A percentile compares a stretch with the other conserved stretches of the same genome.
These are phyloP conservation scores for Neurospora sp. DNA, from an alignment of 2,329 filamentous ascomycete species.

Conservation along the genomic window DNA sequence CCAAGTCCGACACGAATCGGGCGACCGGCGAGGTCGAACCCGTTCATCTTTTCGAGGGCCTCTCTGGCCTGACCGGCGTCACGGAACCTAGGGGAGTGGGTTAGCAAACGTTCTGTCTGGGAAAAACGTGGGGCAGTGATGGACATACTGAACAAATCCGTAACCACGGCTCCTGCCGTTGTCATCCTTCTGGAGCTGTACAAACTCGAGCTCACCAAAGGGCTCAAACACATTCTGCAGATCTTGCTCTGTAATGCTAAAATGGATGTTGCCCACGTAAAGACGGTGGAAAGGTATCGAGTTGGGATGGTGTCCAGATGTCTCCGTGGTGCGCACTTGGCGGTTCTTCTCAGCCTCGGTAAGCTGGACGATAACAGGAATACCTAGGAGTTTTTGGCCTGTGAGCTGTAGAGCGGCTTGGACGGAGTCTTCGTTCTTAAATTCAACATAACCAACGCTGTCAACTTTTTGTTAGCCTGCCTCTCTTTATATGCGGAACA, in stretches of 20 bases:
- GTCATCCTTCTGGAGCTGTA: conserved; percentile 95
- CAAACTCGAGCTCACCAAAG: conserved; percentile 95
- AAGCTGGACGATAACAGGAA: conserved; percentile 95
- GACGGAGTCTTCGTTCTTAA: conserved; percentile 92
- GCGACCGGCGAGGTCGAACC: conserved; percentile 93
- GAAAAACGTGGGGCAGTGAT: too few species aligned
- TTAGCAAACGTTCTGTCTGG: conserved; percentile 23
- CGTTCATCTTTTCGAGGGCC: conserved; percentile 98
- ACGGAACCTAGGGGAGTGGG: conserved; percentile 53
- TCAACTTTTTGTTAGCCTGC: conserved; percentile 25
- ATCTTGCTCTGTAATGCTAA: conserved; percentile 95
- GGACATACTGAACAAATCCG: conserved; percentile 87
- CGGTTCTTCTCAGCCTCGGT: conserved; percentile 99
- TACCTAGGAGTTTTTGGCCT: conserved; percentile 95
- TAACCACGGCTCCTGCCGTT: conserved; percentile 84
- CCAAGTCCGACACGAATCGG: conserved; percentile 97
- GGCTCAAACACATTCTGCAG: conserved; percentile 94
- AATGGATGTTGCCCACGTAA: conserved; percentile 98
- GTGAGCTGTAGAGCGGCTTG: conserved; percentile 92
- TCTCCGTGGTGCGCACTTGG: conserved; percentile 76
- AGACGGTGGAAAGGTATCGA: conserved; percentile 93
- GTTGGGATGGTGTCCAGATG: conserved; percentile 58
- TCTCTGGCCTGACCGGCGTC: conserved; percentile 86
- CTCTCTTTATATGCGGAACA: neutral
- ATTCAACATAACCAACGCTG: conserved; percentile 98